These are phyloP conservation scores for Rhizophlyctis rosea DNA, from an alignment of 192 early-diverging fungal species.

Conservation along the genomic window DNA sequence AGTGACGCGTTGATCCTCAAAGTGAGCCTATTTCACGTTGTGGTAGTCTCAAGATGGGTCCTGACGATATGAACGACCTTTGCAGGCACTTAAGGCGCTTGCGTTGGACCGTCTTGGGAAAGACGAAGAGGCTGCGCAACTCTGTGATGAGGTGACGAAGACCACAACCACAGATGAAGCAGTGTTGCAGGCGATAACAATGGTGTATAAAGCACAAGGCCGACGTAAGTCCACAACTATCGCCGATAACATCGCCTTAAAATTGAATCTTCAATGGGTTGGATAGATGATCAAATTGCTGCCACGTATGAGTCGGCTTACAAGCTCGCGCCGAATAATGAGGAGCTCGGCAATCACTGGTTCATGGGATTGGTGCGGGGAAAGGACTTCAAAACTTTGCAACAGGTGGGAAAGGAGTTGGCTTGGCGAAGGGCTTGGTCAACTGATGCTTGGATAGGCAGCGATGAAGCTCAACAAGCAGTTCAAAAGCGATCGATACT, in stretches of 20 bases:
- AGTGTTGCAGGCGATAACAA: constrained; percentile 57
- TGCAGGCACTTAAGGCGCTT: constrained; percentile 72
- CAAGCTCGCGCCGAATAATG: constrained; percentile 57
- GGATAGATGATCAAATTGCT: constrained; percentile 62
- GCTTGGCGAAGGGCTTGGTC: constrained; percentile 4
- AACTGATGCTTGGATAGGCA: constrained; percentile 36
- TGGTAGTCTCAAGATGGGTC: not conserved
- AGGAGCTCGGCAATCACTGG: constrained; percentile 70
- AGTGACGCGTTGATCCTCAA: constrained; percentile 61
- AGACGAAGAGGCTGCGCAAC: constrained; percentile 55
- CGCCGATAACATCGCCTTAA: not conserved
- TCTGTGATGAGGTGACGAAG: constrained; percentile 65
- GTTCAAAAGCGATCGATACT: constrained; percentile 74
- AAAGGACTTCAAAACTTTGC: constrained; percentile 63
- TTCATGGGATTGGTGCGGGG: constrained; percentile 80
- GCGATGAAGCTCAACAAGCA: constrained; percentile 78
- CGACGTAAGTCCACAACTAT: constrained; percentile 39
- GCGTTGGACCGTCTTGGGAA: constrained; percentile 62
- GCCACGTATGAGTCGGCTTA: constrained; percentile 71
- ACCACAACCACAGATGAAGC: constrained; percentile 57
- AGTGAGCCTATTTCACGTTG: constrained; percentile 31
- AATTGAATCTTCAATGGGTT: not conserved
- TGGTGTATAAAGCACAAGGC: constrained; percentile 52
- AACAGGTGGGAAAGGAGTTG: constrained; percentile 40
- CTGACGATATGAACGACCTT: not conserved